Percentiles rank a stretch among this genome's conserved stretches.
Conservation (phyloP, 2,329 filamentous ascomycete genomes). For the Stromatinia cepivora region DNA sequence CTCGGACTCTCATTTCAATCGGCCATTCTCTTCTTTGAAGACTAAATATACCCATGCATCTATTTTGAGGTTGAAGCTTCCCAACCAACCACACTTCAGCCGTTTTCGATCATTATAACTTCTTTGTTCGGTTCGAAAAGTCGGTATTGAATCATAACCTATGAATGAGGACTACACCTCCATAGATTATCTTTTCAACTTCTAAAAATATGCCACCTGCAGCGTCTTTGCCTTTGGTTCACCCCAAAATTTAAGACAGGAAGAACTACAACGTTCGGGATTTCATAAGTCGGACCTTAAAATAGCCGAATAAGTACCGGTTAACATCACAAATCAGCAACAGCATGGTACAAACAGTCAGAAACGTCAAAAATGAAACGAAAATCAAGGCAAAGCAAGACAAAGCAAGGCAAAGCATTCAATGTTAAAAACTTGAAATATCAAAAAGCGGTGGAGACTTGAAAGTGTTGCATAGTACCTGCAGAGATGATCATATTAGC, state of each 20-base stretch:
- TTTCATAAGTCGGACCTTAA: neutral
- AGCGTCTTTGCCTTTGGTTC: too few relatives aligned
- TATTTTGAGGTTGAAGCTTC: neutral
- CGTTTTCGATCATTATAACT: neutral
- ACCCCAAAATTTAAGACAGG: neutral
- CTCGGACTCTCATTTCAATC: slow-evolving; percentile 5
- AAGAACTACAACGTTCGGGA: neutral
- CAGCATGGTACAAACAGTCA: neutral
- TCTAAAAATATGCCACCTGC: neutral
- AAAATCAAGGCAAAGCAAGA: neutral
- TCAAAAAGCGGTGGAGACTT: slow-evolving; percentile 10
- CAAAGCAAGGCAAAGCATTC: neutral
- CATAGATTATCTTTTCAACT: too few relatives aligned
- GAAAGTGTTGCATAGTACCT: slow-evolving; percentile 8
- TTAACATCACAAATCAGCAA: neutral
- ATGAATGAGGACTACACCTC: neutral
- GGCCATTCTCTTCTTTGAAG: slow-evolving; percentile 8
- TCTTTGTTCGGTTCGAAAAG: neutral
- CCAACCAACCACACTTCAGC: neutral
- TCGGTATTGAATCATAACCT: neutral
- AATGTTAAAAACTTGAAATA: neutral
- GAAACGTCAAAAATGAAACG: neutral
- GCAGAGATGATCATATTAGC: slow-evolving; percentile 15
- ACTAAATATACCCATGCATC: slow-evolving; percentile 1
- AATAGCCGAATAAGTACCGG: neutral